Evolutionary conservation across 1,139 yeast genomes (phyloP).

Genomic region (Zygosaccharomyces pseudobailii): DNA sequence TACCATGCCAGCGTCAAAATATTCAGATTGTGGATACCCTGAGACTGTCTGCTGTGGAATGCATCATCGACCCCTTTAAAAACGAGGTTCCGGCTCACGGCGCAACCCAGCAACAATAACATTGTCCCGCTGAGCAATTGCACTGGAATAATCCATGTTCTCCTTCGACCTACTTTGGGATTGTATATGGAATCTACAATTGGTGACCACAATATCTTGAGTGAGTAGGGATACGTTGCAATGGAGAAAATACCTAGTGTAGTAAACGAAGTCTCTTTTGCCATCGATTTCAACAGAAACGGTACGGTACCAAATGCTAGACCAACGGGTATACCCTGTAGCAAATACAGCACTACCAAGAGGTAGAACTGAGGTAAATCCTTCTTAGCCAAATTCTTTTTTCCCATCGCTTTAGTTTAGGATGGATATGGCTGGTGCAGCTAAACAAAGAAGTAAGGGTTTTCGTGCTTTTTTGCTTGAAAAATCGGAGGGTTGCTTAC

Average conservation of each 20-base stretch:
- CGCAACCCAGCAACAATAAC: constrained; percentile 56
- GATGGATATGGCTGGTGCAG: neutral
- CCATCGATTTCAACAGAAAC: constrained; percentile 66
- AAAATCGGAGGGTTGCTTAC: neutral
- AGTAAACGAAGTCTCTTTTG: constrained; percentile 65
- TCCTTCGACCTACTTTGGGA: constrained; percentile 67
- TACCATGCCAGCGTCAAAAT: constrained; percentile 36
- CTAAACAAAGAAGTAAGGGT: too few relatives aligned
- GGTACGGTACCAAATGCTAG: constrained; percentile 96
- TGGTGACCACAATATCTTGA: constrained; percentile 93
- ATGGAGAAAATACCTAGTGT: constrained; percentile 87
- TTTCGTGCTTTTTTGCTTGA: neutral
- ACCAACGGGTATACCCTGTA: constrained; percentile 96
- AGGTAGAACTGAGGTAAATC: constrained; percentile 72
- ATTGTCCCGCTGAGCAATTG: constrained; percentile 73
- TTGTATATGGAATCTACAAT: constrained; percentile 83
- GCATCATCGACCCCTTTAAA: constrained; percentile 51
- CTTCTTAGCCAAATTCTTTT: constrained; percentile 26
- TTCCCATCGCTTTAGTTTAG: neutral
- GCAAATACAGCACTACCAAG: constrained; percentile 64
- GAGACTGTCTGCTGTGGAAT: constrained; percentile 19
- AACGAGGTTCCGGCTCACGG: constrained; percentile 46
- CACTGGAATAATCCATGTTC: constrained; percentile 93
- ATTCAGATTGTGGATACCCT: constrained; percentile 16
- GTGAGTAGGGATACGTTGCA: constrained; percentile 91